Percentiles rank a stretch among this genome's conserved stretches.
These are phyloP conservation scores for Sporothrix humicola DNA, from an alignment of 2,329 filamentous ascomycete species.

Conservation along the genomic window DNA sequence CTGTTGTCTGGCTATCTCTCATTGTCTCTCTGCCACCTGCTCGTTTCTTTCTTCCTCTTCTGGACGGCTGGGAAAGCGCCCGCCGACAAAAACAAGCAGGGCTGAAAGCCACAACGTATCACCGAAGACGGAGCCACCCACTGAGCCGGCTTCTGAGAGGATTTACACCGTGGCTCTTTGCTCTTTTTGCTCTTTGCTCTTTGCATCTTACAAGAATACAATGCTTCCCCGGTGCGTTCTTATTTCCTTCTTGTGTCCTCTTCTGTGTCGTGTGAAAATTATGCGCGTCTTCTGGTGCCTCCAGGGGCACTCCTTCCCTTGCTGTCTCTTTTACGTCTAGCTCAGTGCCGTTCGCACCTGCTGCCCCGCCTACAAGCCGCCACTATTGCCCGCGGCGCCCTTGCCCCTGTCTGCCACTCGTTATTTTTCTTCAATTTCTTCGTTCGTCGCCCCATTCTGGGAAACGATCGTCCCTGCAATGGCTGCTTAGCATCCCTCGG, in stretches of 20 bases:
- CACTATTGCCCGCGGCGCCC: neutral
- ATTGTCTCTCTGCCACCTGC: neutral
- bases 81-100: slow-evolving; percentile 15
- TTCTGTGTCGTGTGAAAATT: neutral
- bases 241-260: slow-evolving; percentile 4
- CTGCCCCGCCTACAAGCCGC: neutral
- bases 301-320: neutral
- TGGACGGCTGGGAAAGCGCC: neutral
- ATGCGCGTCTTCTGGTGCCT: neutral
- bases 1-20: neutral
- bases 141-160: slow-evolving; percentile 8
- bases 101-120: slow-evolving; percentile 20
- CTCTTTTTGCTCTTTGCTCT: neutral
- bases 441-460: slow-evolving; percentile 13
- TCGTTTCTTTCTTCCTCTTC: slow-evolving; percentile 22
- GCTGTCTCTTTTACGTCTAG: neutral
- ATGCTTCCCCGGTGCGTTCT: neutral
- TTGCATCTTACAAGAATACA: too few relatives aligned
- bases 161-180: neutral
- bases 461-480: slow-evolving; percentile 10
- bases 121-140: slow-evolving; percentile 23
- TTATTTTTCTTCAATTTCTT: slow-evolving; percentile 15
- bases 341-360: slow-evolving; percentile 2
- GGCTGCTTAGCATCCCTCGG: neutral
- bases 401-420: slow-evolving; percentile 19